These are phyloP conservation scores for Calonectria multiphialidica DNA, from an alignment of 2,329 filamentous ascomycete species.

Conservation along the genomic window DNA sequence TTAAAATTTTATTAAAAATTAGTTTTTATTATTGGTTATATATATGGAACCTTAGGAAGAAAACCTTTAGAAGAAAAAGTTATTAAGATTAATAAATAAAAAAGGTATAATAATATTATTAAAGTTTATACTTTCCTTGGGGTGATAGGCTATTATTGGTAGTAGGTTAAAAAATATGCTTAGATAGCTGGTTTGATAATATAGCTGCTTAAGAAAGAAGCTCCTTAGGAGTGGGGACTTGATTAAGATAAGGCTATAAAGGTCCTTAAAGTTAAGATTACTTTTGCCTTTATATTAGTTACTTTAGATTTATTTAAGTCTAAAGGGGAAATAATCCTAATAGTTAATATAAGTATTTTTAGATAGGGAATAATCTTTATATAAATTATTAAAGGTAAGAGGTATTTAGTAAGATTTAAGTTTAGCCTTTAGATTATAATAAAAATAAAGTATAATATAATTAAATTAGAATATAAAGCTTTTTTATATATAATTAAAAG, in stretches of 20 bases:
- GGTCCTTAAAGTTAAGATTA: neutral
- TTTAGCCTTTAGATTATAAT: neutral
- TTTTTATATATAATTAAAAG: neutral
- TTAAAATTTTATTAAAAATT: neutral
- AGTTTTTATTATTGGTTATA: neutral
- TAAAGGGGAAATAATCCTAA: neutral
- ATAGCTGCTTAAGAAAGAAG: neutral
- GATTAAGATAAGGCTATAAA: neutral
- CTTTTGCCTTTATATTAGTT: neutral
- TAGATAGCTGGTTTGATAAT: neutral
- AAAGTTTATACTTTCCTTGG: neutral
- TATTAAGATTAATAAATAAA: neutral
- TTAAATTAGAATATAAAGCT: neutral
- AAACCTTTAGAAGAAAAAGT: neutral
- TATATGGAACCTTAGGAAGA: neutral
- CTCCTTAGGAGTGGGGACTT: too few relatives aligned
- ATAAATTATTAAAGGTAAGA: neutral
- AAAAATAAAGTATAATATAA: neutral
- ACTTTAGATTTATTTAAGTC: neutral
- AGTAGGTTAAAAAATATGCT: neutral
- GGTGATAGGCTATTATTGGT: neutral
- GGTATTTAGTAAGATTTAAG: neutral
- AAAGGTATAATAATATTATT: neutral
- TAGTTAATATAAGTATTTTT: neutral
- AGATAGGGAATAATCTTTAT: neutral